These are phyloP conservation scores for Saccharomyces hybrid DNA, from an alignment of 1,139 yeast species.

Conservation along the genomic window DNA sequence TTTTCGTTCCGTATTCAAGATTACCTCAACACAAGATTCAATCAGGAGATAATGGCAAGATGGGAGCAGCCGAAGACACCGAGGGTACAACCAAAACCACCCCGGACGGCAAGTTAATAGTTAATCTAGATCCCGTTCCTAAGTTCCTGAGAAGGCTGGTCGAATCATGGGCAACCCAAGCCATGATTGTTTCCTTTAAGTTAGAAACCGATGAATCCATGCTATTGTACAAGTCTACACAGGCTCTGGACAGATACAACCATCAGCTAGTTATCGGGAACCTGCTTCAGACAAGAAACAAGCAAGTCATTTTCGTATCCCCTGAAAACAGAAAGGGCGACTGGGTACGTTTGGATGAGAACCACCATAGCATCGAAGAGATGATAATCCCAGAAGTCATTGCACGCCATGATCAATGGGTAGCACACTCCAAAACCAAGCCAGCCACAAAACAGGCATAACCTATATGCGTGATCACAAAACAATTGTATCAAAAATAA, in stretches of 20 bases:
- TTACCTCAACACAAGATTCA: conserved; percentile 93
- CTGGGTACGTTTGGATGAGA: conserved; percentile 47
- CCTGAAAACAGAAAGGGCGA: conserved; percentile 34
- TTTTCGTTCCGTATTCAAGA: conserved; percentile 78
- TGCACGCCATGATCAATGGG: conserved; percentile 56
- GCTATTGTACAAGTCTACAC: conserved; percentile 63
- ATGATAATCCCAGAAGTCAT: conserved; percentile 71
- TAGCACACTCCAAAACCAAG: conserved; percentile 19
- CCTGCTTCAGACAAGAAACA: conserved; percentile 77
- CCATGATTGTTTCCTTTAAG: conserved; percentile 92
- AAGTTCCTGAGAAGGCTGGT: conserved; percentile 82
- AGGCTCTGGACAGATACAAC: conserved; percentile 74
- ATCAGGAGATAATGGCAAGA: conserved; percentile 46
- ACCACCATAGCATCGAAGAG: conserved; percentile 29
- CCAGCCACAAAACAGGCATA: background rate
- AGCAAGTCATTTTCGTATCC: conserved; percentile 79
- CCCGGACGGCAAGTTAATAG: conserved; percentile 58
- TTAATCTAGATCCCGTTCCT: conserved; percentile 91
- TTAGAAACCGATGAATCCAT: conserved; percentile 78
- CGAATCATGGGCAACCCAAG: conserved; percentile 89
- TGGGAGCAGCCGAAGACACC: conserved; percentile 2
- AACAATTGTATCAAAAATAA: background rate
- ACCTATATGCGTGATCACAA: background rate
- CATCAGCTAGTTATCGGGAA: conserved; percentile 96
- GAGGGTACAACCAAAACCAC: conserved; percentile 19